phyloP scores from a whole-genome alignment of 768 basidiomycete genomes.

The Lactarius vividus region DNA sequence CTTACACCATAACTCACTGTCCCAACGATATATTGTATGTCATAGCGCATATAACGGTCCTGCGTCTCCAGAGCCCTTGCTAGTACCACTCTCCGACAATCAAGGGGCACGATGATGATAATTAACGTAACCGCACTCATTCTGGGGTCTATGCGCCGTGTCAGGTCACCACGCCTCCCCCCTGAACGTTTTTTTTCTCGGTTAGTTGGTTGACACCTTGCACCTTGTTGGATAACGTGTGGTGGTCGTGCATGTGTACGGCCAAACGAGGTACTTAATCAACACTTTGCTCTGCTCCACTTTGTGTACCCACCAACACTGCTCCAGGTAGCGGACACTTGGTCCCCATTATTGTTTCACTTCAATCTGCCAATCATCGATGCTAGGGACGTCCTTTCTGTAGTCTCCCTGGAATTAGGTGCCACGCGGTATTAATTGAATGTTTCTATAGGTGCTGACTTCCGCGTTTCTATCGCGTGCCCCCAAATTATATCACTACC shows the following conservation, averaged over 20 bases:
- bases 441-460: background rate
- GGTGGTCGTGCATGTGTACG: background rate
- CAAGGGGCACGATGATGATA: background rate
- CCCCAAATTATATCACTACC: background rate
- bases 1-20: background rate
- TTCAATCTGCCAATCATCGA: background rate
- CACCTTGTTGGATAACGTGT: background rate
- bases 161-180: background rate
- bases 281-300: background rate
- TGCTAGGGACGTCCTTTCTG: background rate
- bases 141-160: background rate
- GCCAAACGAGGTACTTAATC: background rate
- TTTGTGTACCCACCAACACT: background rate
- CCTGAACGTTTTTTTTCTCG: background rate
- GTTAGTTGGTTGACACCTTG: background rate
- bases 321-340: background rate
- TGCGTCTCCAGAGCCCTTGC: background rate
- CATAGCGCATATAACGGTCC: background rate
- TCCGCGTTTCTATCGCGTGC: background rate
- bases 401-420: background rate
- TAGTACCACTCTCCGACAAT: background rate
- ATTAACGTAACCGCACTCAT: background rate
- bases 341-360: background rate
- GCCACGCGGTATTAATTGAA: background rate
- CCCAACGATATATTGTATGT: background rate